phyloP scores from a whole-genome alignment of 768 basidiomycete species.

The Cystofilobasidium ferigula region DNA sequence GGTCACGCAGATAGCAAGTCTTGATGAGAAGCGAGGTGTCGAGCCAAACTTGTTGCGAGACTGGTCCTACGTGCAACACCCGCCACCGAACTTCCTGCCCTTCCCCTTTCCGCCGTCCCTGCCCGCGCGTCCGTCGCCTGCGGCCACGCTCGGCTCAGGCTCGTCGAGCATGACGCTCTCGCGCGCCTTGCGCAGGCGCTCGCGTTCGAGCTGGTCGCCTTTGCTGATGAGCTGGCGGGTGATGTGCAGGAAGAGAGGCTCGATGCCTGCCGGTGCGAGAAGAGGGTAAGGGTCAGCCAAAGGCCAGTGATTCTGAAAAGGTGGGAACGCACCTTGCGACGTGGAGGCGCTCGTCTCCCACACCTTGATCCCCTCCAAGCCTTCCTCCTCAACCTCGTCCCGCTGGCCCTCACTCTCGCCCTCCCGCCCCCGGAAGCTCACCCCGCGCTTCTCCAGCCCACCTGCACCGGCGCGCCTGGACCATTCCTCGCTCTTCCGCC shows the following conservation, averaged over 20 bases:
- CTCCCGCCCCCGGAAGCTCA: conserved; percentile 42
- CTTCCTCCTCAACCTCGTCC: conserved; percentile 58
- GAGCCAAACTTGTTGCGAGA: too few species aligned
- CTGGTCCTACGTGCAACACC: too few species aligned
- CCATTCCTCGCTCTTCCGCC: conserved; percentile 25
- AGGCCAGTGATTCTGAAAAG: background rate
- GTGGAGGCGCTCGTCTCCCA: conserved; percentile 60
- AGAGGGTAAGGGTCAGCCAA: background rate
- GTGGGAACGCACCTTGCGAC: conserved; percentile 53
- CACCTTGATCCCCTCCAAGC: conserved; percentile 76
- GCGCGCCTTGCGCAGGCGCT: conserved; percentile 66
- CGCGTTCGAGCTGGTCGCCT: conserved; percentile 67
- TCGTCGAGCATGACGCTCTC: conserved; percentile 53
- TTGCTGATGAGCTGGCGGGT: conserved; percentile 66
- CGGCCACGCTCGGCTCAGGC: too few species aligned
- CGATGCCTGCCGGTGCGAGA: conserved; percentile 54
- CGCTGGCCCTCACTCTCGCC: conserved; percentile 26
- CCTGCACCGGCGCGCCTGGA: background rate
- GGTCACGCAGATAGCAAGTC: too few species aligned
- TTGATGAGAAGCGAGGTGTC: too few species aligned
- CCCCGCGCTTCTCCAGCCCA: background rate
- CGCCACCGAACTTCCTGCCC: too few species aligned
- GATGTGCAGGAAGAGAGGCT: conserved; percentile 65
- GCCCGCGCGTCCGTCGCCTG: background rate
- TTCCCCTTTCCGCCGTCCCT: too few species aligned